A percentile compares a stretch with the other conserved stretches of the same genome.
These are phyloP conservation scores for Paramecium bursaria DNA, from an alignment of 73 alveolate species.

Conservation along the genomic window DNA sequence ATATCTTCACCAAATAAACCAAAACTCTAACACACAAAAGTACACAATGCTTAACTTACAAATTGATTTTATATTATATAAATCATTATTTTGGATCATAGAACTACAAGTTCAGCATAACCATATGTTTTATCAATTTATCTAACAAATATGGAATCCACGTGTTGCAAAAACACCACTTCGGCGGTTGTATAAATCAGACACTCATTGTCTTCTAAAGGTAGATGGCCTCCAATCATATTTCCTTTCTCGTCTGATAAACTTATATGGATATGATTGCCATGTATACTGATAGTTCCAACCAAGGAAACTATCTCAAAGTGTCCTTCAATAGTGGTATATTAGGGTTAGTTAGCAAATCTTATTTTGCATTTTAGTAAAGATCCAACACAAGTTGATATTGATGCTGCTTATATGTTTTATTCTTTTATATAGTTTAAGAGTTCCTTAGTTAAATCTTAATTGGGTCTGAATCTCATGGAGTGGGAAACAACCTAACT, in stretches of 20 bases:
- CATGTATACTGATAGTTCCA: constrained; percentile 54
- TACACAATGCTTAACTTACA: constrained; percentile 22
- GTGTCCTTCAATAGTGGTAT: constrained; percentile 22
- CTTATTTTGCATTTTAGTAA: constrained; percentile 52
- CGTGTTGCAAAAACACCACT: constrained; percentile 38
- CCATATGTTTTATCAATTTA: constrained; percentile 25
- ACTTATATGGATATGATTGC: constrained; percentile 42
- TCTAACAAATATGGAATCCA: constrained; percentile 22
- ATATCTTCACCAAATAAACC: constrained; percentile 69
- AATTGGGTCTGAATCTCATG: constrained; percentile 14
- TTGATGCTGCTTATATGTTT: constrained; percentile 40
- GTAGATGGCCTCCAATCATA: constrained; percentile 54
- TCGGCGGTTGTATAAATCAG: constrained; percentile 60
- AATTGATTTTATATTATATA: too few species aligned
- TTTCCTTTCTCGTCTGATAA: constrained; percentile 53
- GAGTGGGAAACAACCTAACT: constrained; percentile 8
- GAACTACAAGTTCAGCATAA: constrained; percentile 9
- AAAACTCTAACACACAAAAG: constrained; percentile 15
- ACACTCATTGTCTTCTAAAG: constrained; percentile 41
- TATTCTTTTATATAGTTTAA: neutral
- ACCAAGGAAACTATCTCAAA: constrained; percentile 59
- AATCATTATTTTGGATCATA: neutral
- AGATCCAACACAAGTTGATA: constrained; percentile 62
- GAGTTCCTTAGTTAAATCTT: neutral
- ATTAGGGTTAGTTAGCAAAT: constrained; percentile 13